Evolutionary conservation across 78 protist species (phyloP).

Genomic region (Dictyostelium intermedium): DNA sequence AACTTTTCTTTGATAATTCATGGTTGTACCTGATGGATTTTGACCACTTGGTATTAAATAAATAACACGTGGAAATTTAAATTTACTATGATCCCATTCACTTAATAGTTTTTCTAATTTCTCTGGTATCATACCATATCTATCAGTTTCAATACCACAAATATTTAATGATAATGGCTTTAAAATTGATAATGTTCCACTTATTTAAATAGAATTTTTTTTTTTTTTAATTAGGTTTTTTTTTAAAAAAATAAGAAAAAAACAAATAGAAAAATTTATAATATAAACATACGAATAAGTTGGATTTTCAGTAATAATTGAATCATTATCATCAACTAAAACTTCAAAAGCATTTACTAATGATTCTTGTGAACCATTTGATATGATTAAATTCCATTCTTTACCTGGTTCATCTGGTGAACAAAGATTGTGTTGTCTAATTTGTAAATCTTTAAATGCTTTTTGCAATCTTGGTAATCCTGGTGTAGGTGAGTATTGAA

Average conservation of each 20-base stretch:
- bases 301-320: constrained; percentile 53
- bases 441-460: constrained; percentile 30
- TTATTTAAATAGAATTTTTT: neutral
- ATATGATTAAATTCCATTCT: constrained; percentile 38
- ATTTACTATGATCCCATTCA: constrained; percentile 13
- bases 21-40: constrained; percentile 92
- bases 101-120: constrained; percentile 1
- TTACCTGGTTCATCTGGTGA: neutral
- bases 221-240: neutral
- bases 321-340: constrained; percentile 30
- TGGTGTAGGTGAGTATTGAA: constrained; percentile 56
- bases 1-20: constrained; percentile 73
- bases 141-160: constrained; percentile 57
- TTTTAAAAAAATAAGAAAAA: neutral
- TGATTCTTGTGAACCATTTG: constrained; percentile 76
- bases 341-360: constrained; percentile 18
- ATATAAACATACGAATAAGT: constrained; percentile 39
- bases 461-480: constrained; percentile 21
- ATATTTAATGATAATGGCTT: constrained; percentile 36
- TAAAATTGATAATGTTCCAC: constrained; percentile 62
- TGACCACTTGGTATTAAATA: constrained; percentile 91
- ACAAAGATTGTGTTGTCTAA: neutral
- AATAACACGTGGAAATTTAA: constrained; percentile 69
- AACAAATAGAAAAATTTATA: neutral
- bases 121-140: constrained; percentile 65